A percentile compares a stretch with the other conserved stretches of the same genome.
Conservation (phyloP, 2,329 filamentous ascomycete species). For the Neurospora sp. region DNA sequence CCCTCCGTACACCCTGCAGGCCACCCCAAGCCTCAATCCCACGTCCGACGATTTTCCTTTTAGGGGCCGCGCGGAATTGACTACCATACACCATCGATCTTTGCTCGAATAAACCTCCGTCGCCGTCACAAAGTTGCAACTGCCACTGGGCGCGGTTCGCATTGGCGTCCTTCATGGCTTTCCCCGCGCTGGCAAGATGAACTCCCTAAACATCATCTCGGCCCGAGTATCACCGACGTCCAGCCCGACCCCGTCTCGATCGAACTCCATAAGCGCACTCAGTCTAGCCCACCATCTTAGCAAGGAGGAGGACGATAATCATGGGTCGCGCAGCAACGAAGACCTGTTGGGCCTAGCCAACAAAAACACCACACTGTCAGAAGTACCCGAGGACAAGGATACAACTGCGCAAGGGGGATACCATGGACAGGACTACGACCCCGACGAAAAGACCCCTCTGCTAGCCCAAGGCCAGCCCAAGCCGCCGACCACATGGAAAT, state of each 20-base stretch:
- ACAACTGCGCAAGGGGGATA: background rate
- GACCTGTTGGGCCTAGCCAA: conserved; percentile 2
- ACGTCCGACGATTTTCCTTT: background rate
- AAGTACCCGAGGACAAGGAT: conserved; percentile 22
- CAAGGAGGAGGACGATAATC: conserved; percentile 29
- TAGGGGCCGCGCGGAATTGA: background rate
- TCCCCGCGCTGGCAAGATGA: conserved; percentile 60
- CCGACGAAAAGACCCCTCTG: conserved; percentile 63
- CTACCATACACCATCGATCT: background rate
- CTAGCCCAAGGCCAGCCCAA: conserved; percentile 31
- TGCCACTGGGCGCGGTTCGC: conserved; percentile 10
- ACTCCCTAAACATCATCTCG: conserved; percentile 91
- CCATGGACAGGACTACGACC: conserved; percentile 7
- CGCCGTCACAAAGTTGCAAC: background rate
- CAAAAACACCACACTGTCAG: conserved; percentile 1
- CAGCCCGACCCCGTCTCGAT: conserved; percentile 46
- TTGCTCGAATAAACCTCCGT: background rate
- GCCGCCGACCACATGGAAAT: conserved; percentile 35
- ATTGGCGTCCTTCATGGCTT: conserved; percentile 40
- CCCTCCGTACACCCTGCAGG: background rate
- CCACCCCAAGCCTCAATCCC: background rate
- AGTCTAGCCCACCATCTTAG: conserved; percentile 31
- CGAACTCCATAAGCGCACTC: conserved; percentile 50
- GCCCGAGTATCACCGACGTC: conserved; percentile 62
- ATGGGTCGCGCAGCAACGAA: conserved; percentile 17